phyloP scores from a whole-genome alignment of 768 basidiomycete genomes.

The Lactifluus hygrophoroides region DNA sequence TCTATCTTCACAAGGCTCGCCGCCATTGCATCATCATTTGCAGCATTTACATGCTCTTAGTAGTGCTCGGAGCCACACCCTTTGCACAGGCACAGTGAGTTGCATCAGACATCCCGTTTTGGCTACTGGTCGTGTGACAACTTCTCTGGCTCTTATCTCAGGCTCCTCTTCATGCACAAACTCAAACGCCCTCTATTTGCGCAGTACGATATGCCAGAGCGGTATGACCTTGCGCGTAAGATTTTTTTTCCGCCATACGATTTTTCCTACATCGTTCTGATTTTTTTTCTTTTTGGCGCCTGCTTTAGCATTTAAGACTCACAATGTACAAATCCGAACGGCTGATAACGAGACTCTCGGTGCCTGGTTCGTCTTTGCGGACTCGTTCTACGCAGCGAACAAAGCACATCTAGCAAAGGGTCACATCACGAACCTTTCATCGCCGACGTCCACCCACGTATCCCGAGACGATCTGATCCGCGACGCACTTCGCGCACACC shows the following conservation, averaged over 20 bases:
- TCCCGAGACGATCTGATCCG: conserved; percentile 34
- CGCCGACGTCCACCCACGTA: not conserved
- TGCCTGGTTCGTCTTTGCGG: conserved; percentile 80
- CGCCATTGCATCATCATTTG: conserved; percentile 33
- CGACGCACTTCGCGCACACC: conserved; percentile 45
- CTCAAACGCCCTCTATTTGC: conserved; percentile 55
- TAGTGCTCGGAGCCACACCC: conserved; percentile 49
- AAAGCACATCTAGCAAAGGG: conserved; percentile 29
- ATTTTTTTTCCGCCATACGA: not conserved
- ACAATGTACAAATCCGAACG: conserved; percentile 63
- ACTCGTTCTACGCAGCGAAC: conserved; percentile 39
- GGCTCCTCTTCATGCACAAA: conserved; percentile 57
- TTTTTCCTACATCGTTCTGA: not conserved
- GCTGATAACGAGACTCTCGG: conserved; percentile 74
- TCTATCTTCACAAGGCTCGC: conserved; percentile 25
- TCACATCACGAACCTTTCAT: conserved; percentile 28
- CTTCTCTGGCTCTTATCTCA: conserved; percentile 23
- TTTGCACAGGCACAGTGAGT: conserved; percentile 64
- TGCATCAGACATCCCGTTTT: not conserved
- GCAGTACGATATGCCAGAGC: conserved; percentile 61
- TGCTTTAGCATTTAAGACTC: conserved; percentile 40
- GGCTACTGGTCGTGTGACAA: conserved; percentile 24
- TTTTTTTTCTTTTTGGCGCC: not conserved
- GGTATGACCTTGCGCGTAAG: conserved; percentile 76
- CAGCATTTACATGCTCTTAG: conserved; percentile 40